phyloP scores from a whole-genome alignment of 805 yeast species.

The Jamesozyma gamospora region DNA sequence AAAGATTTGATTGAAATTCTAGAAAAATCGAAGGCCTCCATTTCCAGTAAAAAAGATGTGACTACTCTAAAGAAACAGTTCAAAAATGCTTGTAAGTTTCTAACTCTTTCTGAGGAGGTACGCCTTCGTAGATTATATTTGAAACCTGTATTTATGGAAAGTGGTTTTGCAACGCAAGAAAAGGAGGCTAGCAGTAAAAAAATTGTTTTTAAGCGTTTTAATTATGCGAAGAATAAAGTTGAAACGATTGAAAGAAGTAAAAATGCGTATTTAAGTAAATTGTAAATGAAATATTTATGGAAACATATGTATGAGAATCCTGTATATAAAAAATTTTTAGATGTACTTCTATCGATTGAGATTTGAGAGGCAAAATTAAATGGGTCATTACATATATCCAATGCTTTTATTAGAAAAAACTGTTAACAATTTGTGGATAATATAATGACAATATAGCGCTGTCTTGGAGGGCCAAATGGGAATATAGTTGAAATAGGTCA shows the following conservation, averaged over 20 bases:
- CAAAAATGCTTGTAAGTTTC: constrained; percentile 21
- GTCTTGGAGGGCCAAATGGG: too few species aligned
- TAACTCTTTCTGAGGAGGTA: constrained; percentile 26
- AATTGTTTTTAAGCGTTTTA: constrained; percentile 48
- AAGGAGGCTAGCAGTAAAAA: constrained; percentile 32
- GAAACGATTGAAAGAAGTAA: constrained; percentile 46
- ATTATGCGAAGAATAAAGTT: constrained; percentile 43
- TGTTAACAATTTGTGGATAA: too few species aligned
- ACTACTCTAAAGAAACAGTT: constrained; percentile 37
- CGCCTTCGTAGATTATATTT: constrained; percentile 41
- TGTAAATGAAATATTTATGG: constrained; percentile 1
- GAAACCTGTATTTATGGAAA: constrained; percentile 47
- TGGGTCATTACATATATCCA: too few species aligned
- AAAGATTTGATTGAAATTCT: constrained; percentile 18
- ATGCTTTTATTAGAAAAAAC: too few species aligned
- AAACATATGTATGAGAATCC: background rate
- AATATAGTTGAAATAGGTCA: too few species aligned
- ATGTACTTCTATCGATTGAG: too few species aligned
- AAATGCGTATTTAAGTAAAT: constrained; percentile 35
- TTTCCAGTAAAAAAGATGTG: constrained; percentile 23
- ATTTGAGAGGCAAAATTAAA: too few species aligned
- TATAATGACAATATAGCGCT: too few species aligned
- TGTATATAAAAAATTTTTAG: constrained; percentile 1
- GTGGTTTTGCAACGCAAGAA: background rate
- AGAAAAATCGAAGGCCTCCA: constrained; percentile 8